Base-by-base conservation (phyloP, 2,329 filamentous ascomycete genomes). In the Ophiostoma montium region DNA sequence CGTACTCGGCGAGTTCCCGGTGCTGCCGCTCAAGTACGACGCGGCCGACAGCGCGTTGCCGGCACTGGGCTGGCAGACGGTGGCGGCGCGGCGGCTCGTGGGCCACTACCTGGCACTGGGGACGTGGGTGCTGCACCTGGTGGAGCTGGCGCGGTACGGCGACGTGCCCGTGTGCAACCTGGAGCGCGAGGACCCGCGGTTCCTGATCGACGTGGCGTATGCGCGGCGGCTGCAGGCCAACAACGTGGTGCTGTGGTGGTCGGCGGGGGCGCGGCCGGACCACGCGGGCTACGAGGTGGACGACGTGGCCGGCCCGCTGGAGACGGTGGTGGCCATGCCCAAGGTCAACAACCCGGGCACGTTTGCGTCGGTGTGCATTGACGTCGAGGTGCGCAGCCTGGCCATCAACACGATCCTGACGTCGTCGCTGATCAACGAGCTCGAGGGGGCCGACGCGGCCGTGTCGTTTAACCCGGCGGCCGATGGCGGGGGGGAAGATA, bases 391-490 rank as follows among this genome's bases (percentile, higher is more conserved):
- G 45, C 85, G 89, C 42, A 98, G 98, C 60, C 74, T 99, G 13
- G 84, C 88, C 5, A 96, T 98, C 67, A 98, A 98, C 67, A 98
- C 94, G 0, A 94, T 99, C 44, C 71, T 99, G 16, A 95, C 92
- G 0, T 95, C 90, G 0, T 94, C 92, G 0, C 76, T 99, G 10
- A 89, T 98, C 70, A 96, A 95, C 59, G 92, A 96, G 56, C 80
- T 94, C 2, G 92, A 98, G 61, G 90, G 90, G 1, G 80, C 82
- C 3, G 88, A 83, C 6, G 88, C 96, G 57, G 86, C 85, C 0
- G 76, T 94, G 19, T 82, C 88, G 0, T 85, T 95, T 62, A 94
- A 94, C 57, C 82, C 85, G 19, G 81, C 82, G 2, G 49, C 52
- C 3, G 56, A 57, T 16, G 76, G 72, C 1, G 79, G 83, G 50